Conservation (phyloP, 108 stramenopile genomes). For the Cyclostephanos invisitatus region DNA sequence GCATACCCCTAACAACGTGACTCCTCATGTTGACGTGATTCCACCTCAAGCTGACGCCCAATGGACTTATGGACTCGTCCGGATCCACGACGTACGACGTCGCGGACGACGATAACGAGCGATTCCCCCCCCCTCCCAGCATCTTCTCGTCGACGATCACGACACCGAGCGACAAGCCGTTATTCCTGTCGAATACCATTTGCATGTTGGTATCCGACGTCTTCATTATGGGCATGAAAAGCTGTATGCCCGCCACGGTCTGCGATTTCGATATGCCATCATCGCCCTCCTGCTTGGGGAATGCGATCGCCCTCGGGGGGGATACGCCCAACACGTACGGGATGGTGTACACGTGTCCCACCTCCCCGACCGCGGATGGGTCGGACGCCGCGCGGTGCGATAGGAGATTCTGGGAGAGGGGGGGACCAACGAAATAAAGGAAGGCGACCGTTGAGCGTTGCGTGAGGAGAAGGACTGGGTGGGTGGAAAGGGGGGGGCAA, state of each 20-base stretch:
- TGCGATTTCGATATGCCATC: slow-evolving; percentile 37
- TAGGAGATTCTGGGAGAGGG: slow-evolving; percentile 59
- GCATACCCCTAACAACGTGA: slow-evolving; percentile 86
- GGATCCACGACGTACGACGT: slow-evolving; percentile 44
- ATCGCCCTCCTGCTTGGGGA: slow-evolving; percentile 43
- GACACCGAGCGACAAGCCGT: slow-evolving; percentile 36
- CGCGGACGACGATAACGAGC: neutral
- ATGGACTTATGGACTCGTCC: slow-evolving; percentile 39
- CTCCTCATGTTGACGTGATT: slow-evolving; percentile 66
- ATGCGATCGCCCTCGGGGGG: slow-evolving; percentile 53
- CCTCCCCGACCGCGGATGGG: slow-evolving; percentile 46
- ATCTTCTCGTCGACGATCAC: slow-evolving; percentile 19
- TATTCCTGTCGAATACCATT: slow-evolving; percentile 46
- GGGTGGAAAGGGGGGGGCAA: no score
- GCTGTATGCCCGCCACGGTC: slow-evolving; percentile 68
- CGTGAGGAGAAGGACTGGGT: no score
- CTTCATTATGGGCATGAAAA: slow-evolving; percentile 42
- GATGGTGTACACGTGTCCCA: slow-evolving; percentile 70
- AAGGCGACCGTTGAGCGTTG: no score
- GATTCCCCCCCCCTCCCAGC: no score
- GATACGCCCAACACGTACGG: slow-evolving; percentile 79
- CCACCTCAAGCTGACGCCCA: slow-evolving; percentile 79
- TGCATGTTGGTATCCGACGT: slow-evolving; percentile 36
- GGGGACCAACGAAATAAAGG: no score
- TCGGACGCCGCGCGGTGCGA: slow-evolving; percentile 51